Evolutionary conservation across 257 asterid species (phyloP).

Genomic region (Solanum megistacrolobum): DNA sequence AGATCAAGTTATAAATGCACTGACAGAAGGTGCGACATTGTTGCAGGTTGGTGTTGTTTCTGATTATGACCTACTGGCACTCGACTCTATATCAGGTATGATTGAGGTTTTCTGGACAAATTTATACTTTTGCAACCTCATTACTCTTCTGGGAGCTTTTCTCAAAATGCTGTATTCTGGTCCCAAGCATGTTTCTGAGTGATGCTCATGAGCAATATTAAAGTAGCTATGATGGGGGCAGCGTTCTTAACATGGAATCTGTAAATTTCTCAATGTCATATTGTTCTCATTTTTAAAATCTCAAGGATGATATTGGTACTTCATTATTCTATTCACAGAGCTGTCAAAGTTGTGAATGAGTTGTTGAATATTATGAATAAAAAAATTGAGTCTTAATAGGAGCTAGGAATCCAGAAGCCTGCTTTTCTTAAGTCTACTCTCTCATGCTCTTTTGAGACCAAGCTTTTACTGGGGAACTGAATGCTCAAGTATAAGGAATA

Average conservation of each 20-base stretch:
- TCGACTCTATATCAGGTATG: slow-evolving; percentile 81
- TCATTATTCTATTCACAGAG: neutral
- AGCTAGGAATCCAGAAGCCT: neutral
- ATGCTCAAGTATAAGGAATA: neutral
- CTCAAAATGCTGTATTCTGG: neutral
- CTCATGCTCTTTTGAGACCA: too few relatives aligned
- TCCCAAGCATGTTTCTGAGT: neutral
- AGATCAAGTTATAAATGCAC: neutral
- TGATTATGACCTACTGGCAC: slow-evolving; percentile 84
- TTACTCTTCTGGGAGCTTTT: neutral
- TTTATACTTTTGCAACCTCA: neutral
- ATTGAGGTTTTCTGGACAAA: neutral
- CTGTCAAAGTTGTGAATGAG: neutral
- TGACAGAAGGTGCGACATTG: neutral
- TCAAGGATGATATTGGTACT: neutral
- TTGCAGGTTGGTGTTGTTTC: slow-evolving; percentile 68
- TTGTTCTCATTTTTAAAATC: neutral
- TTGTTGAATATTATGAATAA: neutral
- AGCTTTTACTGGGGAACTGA: neutral
- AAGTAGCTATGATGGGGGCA: neutral
- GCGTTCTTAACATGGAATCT: neutral
- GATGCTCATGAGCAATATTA: neutral
- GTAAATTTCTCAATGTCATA: neutral
- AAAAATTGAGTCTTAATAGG: neutral
- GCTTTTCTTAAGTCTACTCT: neutral